These are phyloP conservation scores for Chimonanthus salicifolius DNA, from an alignment of 164 flowering plant genomes.

Conservation along the genomic window DNA sequence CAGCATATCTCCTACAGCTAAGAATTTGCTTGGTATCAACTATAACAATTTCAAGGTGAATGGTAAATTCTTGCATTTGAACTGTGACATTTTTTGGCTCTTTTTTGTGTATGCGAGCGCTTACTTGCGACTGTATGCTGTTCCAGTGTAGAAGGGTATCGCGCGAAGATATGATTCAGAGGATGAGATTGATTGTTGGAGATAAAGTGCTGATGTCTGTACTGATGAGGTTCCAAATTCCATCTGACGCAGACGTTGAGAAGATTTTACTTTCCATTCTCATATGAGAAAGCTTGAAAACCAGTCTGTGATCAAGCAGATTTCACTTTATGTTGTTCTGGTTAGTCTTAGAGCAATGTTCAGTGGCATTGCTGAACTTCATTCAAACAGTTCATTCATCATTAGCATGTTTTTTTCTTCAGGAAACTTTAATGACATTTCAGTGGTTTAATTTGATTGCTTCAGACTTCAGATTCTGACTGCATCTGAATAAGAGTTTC, in stretches of 20 bases:
- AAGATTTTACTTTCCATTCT: not conserved
- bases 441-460: too few relatives aligned
- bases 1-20: constrained; percentile 26
- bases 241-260: too few relatives aligned
- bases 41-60: constrained; percentile 12
- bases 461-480: too few relatives aligned
- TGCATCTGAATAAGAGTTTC: too few relatives aligned
- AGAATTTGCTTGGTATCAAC: not conserved
- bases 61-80: not conserved
- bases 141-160: constrained; percentile 18
- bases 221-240: constrained; percentile 11
- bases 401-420: too few relatives aligned
- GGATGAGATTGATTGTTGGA: constrained; percentile 25
- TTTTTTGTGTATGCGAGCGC: not conserved
- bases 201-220: constrained; percentile 20
- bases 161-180: constrained; percentile 23
- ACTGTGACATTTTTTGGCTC: not conserved
- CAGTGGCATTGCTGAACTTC: too few relatives aligned
- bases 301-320: not conserved
- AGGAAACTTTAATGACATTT: too few relatives aligned
- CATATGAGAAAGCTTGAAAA: constrained; percentile 8
- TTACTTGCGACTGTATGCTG: not conserved
- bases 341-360: too few relatives aligned
- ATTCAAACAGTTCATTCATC: too few relatives aligned
- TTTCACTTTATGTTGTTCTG: too few relatives aligned